Evolutionary conservation across 164 flowering plant species (phyloP), one percentile per base, ranked within the genome.

Genomic region (Hamamelis virginiana): DNA sequence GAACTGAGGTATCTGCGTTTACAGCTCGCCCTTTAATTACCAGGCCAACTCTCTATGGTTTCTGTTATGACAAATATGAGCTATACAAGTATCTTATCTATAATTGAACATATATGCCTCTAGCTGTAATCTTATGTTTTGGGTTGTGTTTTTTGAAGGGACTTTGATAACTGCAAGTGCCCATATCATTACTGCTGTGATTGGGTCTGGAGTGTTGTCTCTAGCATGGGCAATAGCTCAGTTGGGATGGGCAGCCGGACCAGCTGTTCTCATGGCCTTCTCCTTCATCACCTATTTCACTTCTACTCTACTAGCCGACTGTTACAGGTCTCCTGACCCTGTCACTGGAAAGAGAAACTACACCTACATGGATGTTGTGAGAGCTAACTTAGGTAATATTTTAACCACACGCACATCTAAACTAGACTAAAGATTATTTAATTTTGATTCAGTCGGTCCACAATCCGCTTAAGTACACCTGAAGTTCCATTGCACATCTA

Each of bases 221-320:
- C 71, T 95, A 46, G 94, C 98, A 25, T 95, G 98, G 98, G 91
- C 92, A 0, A 84, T 86, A 26, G 94, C 98, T 1, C 98, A 95
- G 85, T 66, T 95, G 72, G 98, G 98, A 6, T 95, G 98, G 98
- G 76, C 84, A 0, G 91, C 87, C 1, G 98, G 98, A 0, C 84
- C 95, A 1, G 75, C 80, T 0, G 86, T 84, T 70, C 96, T 95
- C 59, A 28, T 85, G 56, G 84, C 80, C 4, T 95, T 95, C 80
- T 88, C 98, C 6, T 18, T 79, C 73, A 89, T 95, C 77, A 95
- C 97, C 52, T 95, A 79, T 71, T 87, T 84, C 79, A 92, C 97
- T 41, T 87, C 98, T 41, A 83, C 88, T 22, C 80, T 95, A 3
- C 85, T 95, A 2, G 96, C 94, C 38, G 98, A 95, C 53, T 85